These are phyloP conservation scores for Rhizopus arrhizus DNA, from an alignment of 371 early-diverging fungal genomes.

Conservation along the genomic window DNA sequence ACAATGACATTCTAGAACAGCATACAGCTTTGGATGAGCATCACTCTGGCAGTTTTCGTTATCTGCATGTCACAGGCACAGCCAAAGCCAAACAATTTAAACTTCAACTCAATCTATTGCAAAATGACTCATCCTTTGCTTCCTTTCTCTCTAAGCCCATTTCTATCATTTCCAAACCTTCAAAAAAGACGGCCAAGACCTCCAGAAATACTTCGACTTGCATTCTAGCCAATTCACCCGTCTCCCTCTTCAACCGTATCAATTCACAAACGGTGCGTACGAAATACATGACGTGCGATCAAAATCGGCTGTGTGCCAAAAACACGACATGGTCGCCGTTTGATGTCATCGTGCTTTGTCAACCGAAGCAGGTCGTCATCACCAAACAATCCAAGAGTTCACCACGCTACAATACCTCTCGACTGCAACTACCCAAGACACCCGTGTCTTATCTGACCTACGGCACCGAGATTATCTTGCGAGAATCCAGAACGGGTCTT, in stretches of 20 bases:
- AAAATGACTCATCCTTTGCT: conserved; percentile 36
- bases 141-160: conserved; percentile 73
- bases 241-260: conserved; percentile 80
- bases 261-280: conserved; percentile 89
- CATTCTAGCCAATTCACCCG: conserved; percentile 67
- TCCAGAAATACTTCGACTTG: conserved; percentile 72
- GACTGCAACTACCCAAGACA: background rate
- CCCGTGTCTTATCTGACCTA: conserved; percentile 63
- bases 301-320: conserved; percentile 67
- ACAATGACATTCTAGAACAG: conserved; percentile 52
- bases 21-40: conserved; percentile 58
- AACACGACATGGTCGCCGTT: conserved; percentile 81
- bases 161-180: conserved; percentile 84
- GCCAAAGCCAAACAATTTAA: conserved; percentile 81
- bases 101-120: conserved; percentile 51
- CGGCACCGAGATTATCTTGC: conserved; percentile 75
- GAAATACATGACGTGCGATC: conserved; percentile 68
- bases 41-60: conserved; percentile 60
- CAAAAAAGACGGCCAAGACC: conserved; percentile 83
- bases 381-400: background rate
- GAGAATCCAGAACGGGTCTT: conserved; percentile 64
- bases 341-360: conserved; percentile 63
- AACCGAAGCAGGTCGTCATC: conserved; percentile 37
- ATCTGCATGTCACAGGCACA: conserved; percentile 75
- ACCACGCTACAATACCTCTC: background rate